Percentiles rank a stretch among this genome's conserved stretches.
These are phyloP conservation scores for Paspalum vaginatum DNA, from an alignment of 176 grass and related monocot genomes.

Conservation along the genomic window DNA sequence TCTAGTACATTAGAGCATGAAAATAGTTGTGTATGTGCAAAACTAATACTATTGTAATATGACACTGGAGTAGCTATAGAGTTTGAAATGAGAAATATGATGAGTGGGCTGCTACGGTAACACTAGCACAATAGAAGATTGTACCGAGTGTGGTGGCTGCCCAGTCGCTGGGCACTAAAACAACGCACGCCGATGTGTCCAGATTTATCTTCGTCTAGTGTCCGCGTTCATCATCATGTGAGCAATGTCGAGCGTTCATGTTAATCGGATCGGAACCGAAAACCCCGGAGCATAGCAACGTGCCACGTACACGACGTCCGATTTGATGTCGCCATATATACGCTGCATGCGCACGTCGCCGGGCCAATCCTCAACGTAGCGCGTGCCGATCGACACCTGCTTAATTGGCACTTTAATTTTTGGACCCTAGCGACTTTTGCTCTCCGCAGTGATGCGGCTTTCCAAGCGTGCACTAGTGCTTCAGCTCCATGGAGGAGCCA, in stretches of 20 bases:
- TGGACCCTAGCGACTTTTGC: neutral
- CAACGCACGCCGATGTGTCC: neutral
- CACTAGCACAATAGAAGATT: no score
- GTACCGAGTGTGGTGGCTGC: no score
- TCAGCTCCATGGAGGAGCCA: neutral
- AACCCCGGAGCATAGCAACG: neutral
- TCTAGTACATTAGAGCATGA: no score
- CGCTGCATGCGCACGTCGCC: neutral
- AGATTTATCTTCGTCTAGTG: neutral
- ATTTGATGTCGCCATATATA: neutral
- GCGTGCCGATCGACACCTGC: no score
- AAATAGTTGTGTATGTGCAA: no score
- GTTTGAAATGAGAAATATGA: no score
- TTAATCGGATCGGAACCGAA: neutral
- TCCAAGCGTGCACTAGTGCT: constrained; percentile 32
- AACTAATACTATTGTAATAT: no score
- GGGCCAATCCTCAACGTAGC: neutral
- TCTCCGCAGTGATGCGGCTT: neutral
- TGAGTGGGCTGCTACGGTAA: no score
- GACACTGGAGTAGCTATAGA: no score
- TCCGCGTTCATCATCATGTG: neutral
- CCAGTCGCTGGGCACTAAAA: neutral
- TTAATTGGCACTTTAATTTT: no score
- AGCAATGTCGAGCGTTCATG: neutral
- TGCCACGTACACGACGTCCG: neutral